phyloP scores from a whole-genome alignment of 305 asterid species.

The Ilex paraguariensis region DNA sequence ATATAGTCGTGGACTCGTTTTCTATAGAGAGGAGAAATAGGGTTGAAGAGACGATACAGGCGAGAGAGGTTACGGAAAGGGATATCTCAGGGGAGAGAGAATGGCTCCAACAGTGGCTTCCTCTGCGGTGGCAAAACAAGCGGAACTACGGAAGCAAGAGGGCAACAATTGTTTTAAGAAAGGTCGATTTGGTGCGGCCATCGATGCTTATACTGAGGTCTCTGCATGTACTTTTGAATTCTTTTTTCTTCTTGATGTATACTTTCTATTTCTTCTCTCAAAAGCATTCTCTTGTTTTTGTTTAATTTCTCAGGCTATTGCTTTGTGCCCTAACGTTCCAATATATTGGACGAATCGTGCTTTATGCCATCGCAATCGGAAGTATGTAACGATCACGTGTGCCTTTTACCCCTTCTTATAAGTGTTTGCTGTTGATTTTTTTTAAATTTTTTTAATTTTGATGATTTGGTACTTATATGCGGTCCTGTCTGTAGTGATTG shows the following conservation, averaged over 20 bases:
- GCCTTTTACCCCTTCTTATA: not conserved
- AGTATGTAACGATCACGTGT: constrained; percentile 35
- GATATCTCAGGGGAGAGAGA: constrained; percentile 1
- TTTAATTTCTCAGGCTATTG: constrained; percentile 50
- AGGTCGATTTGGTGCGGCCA: constrained; percentile 77
- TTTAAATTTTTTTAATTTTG: not conserved
- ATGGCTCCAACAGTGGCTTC: constrained; percentile 55
- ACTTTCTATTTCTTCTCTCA: too few species aligned
- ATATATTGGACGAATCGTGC: constrained; percentile 96
- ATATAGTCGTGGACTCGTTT: too few species aligned
- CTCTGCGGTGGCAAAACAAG: constrained; percentile 48
- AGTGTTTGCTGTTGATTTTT: not conserved
- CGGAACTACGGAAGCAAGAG: constrained; percentile 65
- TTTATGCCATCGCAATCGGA: constrained; percentile 72
- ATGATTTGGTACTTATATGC: not conserved
- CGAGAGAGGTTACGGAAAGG: too few species aligned
- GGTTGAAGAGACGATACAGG: too few species aligned
- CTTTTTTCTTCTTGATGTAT: too few species aligned
- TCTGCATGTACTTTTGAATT: not conserved
- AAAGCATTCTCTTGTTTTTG: too few species aligned
- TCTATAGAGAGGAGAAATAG: too few species aligned
- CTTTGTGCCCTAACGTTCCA: constrained; percentile 85
- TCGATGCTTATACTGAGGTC: constrained; percentile 96
- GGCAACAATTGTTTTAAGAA: constrained; percentile 73
- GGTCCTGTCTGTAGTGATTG: constrained; percentile 47